Evolutionary conservation across 371 early-diverging fungal genomes (phyloP).

Genomic region (Mortierella sp.): DNA sequence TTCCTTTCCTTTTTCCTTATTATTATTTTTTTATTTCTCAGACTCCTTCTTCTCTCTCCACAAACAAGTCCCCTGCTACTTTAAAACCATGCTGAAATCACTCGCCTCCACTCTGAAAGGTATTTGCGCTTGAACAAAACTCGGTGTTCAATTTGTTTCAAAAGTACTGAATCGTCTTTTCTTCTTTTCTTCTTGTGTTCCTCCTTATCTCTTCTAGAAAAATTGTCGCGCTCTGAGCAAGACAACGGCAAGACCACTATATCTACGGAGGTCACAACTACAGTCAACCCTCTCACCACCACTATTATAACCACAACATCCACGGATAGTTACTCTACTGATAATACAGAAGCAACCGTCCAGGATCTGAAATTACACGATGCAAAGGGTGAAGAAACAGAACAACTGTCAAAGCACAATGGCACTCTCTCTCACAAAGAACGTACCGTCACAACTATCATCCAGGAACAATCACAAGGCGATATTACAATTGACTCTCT

Average conservation of each 20-base stretch:
- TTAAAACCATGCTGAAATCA: slow-evolving; percentile 1
- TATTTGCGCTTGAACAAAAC: no score
- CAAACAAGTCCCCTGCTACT: not conserved
- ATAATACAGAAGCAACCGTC: not conserved
- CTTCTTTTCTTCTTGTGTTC: not conserved
- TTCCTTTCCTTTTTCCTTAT: not conserved
- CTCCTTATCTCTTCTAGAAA: slow-evolving; percentile 4
- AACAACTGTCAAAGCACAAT: not conserved
- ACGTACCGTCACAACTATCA: slow-evolving; percentile 11
- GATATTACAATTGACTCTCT: slow-evolving; percentile 11
- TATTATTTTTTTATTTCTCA: not conserved
- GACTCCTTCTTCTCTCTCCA: not conserved
- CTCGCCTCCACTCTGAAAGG: slow-evolving; percentile 2
- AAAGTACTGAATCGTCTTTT: not conserved
- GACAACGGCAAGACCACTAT: not conserved
- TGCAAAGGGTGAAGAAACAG: not conserved
- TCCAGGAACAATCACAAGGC: slow-evolving; percentile 17
- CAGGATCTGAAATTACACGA: no score
- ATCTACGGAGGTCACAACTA: not conserved
- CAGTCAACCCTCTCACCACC: not conserved
- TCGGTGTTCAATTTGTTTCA: no score
- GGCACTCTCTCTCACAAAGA: not conserved
- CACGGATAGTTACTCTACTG: not conserved
- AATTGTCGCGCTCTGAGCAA: not conserved
- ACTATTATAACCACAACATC: slow-evolving; percentile 5